These are phyloP conservation scores for Lodderomyces parapsilosis DNA, from an alignment of 1,139 yeast genomes.

Conservation along the genomic window DNA sequence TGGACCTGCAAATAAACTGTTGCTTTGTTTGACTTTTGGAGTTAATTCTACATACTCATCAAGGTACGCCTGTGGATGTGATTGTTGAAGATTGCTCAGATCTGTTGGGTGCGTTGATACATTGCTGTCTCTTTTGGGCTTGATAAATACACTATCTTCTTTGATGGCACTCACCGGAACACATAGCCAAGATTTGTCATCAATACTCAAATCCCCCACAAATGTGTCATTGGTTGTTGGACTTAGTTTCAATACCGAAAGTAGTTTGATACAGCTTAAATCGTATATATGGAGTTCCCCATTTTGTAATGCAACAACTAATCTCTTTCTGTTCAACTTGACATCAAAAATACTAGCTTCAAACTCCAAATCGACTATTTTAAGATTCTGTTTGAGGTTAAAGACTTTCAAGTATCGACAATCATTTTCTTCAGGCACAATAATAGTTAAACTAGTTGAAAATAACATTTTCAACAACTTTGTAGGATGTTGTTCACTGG, in stretches of 20 bases:
- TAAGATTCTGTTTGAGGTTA: constrained; percentile 66
- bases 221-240: constrained; percentile 23
- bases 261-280: constrained; percentile 65
- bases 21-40: constrained; percentile 3
- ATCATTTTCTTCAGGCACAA: constrained; percentile 50
- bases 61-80: neutral
- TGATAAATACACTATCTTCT: neutral
- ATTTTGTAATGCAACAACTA: constrained; percentile 56
- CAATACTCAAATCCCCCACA: constrained; percentile 50
- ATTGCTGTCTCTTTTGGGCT: neutral
- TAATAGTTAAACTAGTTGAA: constrained; percentile 66
- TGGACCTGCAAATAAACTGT: constrained; percentile 10
- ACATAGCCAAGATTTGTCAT: constrained; percentile 49
- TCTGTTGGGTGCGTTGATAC: neutral
- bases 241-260: constrained; percentile 60
- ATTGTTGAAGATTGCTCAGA: no score
- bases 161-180: constrained; percentile 25
- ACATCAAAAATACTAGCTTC: constrained; percentile 61
- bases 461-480: constrained; percentile 59
- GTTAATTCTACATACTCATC: constrained; percentile 3
- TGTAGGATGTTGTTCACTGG: constrained; percentile 23
- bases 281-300: constrained; percentile 74
- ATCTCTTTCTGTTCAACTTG: constrained; percentile 62
- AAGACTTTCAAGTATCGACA: constrained; percentile 56
- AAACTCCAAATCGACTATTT: constrained; percentile 69